Evolutionary conservation across 176 grass and related monocot genomes (phyloP), one percentile per base, ranked within the genome.

Genomic region (Bonia amplexicaulis): DNA sequence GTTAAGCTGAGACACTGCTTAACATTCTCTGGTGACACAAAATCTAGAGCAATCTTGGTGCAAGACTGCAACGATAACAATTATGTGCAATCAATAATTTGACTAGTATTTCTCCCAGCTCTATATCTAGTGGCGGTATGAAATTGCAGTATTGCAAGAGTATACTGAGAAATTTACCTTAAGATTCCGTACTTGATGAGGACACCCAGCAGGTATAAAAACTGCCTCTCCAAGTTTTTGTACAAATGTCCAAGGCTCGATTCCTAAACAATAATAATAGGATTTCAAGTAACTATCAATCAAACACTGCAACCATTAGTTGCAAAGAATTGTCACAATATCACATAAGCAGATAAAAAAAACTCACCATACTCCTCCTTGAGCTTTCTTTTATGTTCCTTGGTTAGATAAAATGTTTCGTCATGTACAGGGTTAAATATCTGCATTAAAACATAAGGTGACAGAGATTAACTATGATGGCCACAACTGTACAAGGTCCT

Each of bases 141-240:
- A 85, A 82, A 39, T 26, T 55, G 17, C 2, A 9, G 29, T 60
- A 64, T 68, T 76, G 35, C 27, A 86, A 45, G 58, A 74, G 52
- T 31, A 37, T 51, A 57, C 53, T 29, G 29, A 23, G 23, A 85
- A 66, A 53, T 49, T 78, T 80, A 92, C 93, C 93, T 92, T 92
- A 20, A 95, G 70, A 90, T 95, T 95, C 48, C 93, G 89, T 54
- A 95, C 93, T 95, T 95, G 93, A 86, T 95, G 93, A 48, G 90
- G 93, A 59, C 90, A 95, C 8, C 93, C 90, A 7, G 93, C 90
- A 81, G 93, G 93, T 63, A 95, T 92, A 37, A 95, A 92, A 40
- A 95, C 86, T 2, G 93, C 93, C 61, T 95, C 93, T 65, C 93
- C 93, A 88, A 95, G 88, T 71, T 60, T 83, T 89, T 95, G 93